Percentiles rank a stretch among this genome's conserved stretches.
These are phyloP conservation scores for Hanseniaspora opuntiae DNA, from an alignment of 805 yeast genomes.

Conservation along the genomic window DNA sequence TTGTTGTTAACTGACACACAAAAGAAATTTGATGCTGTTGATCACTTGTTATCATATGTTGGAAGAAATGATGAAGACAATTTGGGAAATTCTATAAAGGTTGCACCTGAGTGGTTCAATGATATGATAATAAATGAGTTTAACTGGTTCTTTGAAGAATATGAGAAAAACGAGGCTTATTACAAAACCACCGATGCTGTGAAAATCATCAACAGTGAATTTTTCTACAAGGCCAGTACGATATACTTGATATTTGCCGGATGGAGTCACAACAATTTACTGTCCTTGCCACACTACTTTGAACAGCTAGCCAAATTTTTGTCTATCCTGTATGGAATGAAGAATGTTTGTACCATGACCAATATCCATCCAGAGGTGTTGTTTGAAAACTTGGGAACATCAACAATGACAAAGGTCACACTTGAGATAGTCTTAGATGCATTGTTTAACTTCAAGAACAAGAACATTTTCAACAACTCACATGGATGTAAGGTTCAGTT, in stretches of 20 bases:
- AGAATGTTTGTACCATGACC: conserved; percentile 69
- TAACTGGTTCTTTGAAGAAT: conserved; percentile 30
- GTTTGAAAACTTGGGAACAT: conserved; percentile 34
- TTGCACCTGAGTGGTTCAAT: conserved; percentile 24
- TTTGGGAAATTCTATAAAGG: conserved; percentile 27
- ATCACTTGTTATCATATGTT: background rate
- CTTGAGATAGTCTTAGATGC: conserved; percentile 32
- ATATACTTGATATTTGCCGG: conserved; percentile 46
- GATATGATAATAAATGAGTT: conserved; percentile 33
- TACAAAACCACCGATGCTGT: conserved; percentile 30
- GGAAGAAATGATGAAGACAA: conserved; percentile 17
- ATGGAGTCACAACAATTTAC: conserved; percentile 40
- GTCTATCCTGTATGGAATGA: conserved; percentile 46
- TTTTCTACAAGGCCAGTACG: conserved; percentile 53
- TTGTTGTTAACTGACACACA: conserved; percentile 15
- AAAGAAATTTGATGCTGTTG: conserved; percentile 4
- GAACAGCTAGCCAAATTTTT: conserved; percentile 55
- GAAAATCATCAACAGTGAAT: conserved; percentile 44
- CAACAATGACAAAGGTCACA: conserved; percentile 33
- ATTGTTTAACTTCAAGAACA: conserved; percentile 28
- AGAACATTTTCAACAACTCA: conserved; percentile 30
- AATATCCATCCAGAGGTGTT: conserved; percentile 41
- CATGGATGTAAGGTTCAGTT: conserved; percentile 56
- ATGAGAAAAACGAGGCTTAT: conserved; percentile 24
- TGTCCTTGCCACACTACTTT: conserved; percentile 40